These are phyloP conservation scores for Cryptococcus sp. DNA, from an alignment of 1,284 basidiomycete species.

Conservation along the genomic window DNA sequence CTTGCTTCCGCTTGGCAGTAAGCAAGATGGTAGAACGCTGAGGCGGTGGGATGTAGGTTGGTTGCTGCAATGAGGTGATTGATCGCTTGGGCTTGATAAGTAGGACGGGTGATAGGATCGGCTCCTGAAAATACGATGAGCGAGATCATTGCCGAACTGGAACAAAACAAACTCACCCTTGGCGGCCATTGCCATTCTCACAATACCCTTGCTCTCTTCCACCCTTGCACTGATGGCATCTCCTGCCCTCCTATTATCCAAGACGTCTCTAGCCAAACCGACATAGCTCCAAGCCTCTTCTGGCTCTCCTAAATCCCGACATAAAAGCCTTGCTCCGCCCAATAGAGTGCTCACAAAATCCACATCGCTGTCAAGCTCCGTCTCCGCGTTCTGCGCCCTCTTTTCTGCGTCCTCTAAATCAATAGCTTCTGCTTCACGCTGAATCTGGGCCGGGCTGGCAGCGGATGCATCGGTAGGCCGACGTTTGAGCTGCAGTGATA, in stretches of 20 bases:
- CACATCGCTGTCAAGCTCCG: constrained; percentile 60
- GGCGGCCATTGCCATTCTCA: constrained; percentile 48
- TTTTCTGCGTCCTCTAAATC: constrained; percentile 14
- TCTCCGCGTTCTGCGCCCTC: constrained; percentile 26
- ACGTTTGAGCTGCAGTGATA: constrained; percentile 48
- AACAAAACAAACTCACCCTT: constrained; percentile 22
- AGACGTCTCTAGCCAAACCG: constrained; percentile 45
- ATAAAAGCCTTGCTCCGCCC: constrained; percentile 73
- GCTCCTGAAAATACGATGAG: constrained; percentile 58
- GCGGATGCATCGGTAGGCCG: constrained; percentile 39
- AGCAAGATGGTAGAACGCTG: constrained; percentile 75
- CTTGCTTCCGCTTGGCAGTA: constrained; percentile 72
- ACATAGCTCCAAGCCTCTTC: constrained; percentile 52
- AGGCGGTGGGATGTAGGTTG: constrained; percentile 60
- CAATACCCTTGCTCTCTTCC: constrained; percentile 50
- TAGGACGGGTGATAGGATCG: constrained; percentile 63
- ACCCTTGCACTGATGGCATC: constrained; percentile 33
- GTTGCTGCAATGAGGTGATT: constrained; percentile 62
- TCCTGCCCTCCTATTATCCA: constrained; percentile 5
- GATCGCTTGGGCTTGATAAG: constrained; percentile 64
- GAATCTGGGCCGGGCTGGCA: constrained; percentile 22
- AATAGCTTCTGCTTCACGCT: constrained; percentile 16
- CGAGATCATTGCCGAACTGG: too few relatives aligned
- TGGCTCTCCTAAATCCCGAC: constrained; percentile 51
- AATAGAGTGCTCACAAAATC: constrained; percentile 75